Evolutionary conservation across 345 rosid species (phyloP).

Genomic region (Theobroma cacao): DNA sequence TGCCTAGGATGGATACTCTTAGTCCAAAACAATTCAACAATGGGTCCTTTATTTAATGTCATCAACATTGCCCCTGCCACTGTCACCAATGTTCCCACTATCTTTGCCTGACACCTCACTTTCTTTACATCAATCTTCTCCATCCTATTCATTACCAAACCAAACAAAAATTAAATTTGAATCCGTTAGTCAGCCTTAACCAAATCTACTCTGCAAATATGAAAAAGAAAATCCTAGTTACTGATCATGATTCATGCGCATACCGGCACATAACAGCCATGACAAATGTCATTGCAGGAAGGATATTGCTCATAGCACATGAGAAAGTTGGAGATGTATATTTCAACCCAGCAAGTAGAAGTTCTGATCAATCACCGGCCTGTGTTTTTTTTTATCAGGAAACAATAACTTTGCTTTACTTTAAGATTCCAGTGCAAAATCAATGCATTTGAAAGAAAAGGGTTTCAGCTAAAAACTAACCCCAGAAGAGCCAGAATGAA

Average conservation of each 20-base stretch:
- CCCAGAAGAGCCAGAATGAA: conserved; percentile 89
- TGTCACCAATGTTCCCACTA: conserved; percentile 67
- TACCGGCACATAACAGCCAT: conserved; percentile 65
- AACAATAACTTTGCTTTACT: not conserved
- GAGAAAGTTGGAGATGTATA: conserved; percentile 90
- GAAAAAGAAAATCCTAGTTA: not conserved
- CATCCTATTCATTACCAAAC: conserved; percentile 47
- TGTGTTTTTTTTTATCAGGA: conserved; percentile 1
- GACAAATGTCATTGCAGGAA: conserved; percentile 81
- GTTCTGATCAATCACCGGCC: conserved; percentile 97
- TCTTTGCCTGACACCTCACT: conserved; percentile 76
- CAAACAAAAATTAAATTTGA: not conserved
- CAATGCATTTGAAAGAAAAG: not conserved
- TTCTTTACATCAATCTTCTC: conserved; percentile 67
- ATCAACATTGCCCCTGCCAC: conserved; percentile 85
- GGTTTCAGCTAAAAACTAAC: conserved; percentile 33
- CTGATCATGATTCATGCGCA: not conserved
- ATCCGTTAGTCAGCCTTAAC: not conserved
- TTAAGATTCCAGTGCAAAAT: not conserved
- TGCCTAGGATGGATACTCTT: conserved; percentile 32
- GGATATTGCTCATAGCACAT: conserved; percentile 86
- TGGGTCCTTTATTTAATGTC: conserved; percentile 84
- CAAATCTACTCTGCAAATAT: not conserved
- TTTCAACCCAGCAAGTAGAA: conserved; percentile 85
- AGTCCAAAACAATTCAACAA: conserved; percentile 58